Conservation (phyloP, 257 asterid genomes). For the Craterostigma plantagineum region DNA sequence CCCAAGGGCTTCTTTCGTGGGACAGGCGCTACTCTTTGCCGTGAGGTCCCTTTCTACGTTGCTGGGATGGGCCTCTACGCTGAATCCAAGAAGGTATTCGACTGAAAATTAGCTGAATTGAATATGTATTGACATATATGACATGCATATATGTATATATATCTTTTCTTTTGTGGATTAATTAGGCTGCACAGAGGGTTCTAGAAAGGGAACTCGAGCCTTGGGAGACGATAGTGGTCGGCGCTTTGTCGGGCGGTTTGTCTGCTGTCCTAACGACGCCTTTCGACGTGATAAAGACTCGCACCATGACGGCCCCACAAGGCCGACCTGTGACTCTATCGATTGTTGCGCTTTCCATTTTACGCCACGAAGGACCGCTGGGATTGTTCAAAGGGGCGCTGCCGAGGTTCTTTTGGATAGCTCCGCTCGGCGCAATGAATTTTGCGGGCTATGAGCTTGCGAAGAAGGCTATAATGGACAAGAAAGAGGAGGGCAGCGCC, state of each 20-base stretch:
- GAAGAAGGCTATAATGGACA: slow-evolving; percentile 76
- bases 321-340: slow-evolving; percentile 43
- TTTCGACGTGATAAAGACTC: slow-evolving; percentile 81
- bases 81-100: slow-evolving; percentile 76
- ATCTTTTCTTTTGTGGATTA: not conserved
- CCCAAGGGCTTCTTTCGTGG: slow-evolving; percentile 85
- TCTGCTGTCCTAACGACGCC: slow-evolving; percentile 86
- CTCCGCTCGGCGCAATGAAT: slow-evolving; percentile 93
- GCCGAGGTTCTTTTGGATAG: slow-evolving; percentile 95
- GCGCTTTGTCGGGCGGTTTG: slow-evolving; percentile 86
- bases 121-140: too few relatives aligned
- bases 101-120: too few relatives aligned
- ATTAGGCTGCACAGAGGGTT: slow-evolving; percentile 56
- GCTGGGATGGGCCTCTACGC: slow-evolving; percentile 96
- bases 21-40: slow-evolving; percentile 85
- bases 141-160: too few relatives aligned
- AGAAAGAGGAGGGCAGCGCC: slow-evolving; percentile 20
- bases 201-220: slow-evolving; percentile 76
- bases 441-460: slow-evolving; percentile 93
- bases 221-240: slow-evolving; percentile 85
- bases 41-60: slow-evolving; percentile 90
- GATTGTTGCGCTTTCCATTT: slow-evolving; percentile 51
- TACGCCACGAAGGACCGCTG: slow-evolving; percentile 67
- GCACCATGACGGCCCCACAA: slow-evolving; percentile 62
- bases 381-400: slow-evolving; percentile 85